These are phyloP conservation scores for Magnolia kwangsiensis DNA, from an alignment of 164 flowering plant species.

Conservation along the genomic window DNA sequence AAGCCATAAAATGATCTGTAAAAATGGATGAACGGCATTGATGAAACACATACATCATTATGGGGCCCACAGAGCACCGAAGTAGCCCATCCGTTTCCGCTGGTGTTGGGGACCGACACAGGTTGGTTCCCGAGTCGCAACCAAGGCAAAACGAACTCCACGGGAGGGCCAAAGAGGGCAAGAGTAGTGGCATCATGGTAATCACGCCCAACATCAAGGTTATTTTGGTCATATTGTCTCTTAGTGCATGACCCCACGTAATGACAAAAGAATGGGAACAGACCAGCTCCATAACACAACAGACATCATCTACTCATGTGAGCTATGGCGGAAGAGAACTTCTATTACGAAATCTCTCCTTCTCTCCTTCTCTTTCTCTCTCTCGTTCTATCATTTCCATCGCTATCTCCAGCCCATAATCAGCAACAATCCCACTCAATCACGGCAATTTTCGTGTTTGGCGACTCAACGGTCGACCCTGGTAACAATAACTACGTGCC, in stretches of 20 bases:
- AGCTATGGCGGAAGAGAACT: not conserved
- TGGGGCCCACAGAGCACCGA: too few species aligned
- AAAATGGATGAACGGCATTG: too few species aligned
- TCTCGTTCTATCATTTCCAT: not conserved
- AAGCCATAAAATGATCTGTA: too few species aligned
- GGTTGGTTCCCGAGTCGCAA: too few species aligned
- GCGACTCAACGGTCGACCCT: constrained; percentile 74
- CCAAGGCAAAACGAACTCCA: too few species aligned
- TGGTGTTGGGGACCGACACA: too few species aligned
- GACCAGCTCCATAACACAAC: not conserved
- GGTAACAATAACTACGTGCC: constrained; percentile 60
- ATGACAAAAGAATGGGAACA: not conserved
- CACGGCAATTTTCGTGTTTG: constrained; percentile 51
- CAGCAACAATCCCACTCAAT: constrained; percentile 6
- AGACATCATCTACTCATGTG: not conserved
- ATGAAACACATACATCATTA: too few species aligned
- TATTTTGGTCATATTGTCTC: not conserved
- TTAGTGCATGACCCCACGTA: not conserved
- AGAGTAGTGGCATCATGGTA: too few species aligned
- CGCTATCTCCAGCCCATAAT: not conserved
- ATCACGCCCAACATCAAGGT: not conserved
- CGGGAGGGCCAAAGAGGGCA: too few species aligned
- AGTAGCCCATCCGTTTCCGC: too few species aligned
- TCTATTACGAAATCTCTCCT: not conserved
- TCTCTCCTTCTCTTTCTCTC: constrained; percentile 1